These are phyloP conservation scores for Gyrodon lividus DNA, from an alignment of 768 basidiomycete genomes.

Conservation along the genomic window DNA sequence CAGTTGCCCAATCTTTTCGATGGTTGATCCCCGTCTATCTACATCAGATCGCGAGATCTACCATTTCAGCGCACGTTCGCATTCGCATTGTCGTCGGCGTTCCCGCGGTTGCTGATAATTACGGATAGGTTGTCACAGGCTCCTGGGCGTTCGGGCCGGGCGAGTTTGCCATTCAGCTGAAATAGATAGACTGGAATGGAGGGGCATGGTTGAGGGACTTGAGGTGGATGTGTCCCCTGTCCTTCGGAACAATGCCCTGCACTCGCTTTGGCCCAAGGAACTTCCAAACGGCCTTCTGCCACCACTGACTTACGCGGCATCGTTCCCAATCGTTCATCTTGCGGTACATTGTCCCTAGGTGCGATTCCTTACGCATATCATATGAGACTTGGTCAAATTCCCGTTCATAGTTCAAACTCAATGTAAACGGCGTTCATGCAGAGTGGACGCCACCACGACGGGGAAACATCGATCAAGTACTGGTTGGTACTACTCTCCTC, in stretches of 20 bases:
- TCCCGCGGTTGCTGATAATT: conserved; percentile 8
- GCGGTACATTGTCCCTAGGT: conserved; percentile 4
- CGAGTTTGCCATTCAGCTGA: not conserved
- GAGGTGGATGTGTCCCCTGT: not conserved
- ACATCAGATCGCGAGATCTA: conserved; percentile 2
- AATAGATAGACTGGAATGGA: not conserved
- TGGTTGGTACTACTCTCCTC: not conserved
- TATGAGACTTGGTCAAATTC: conserved; percentile 1
- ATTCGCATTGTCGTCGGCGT: not conserved
- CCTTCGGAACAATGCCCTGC: not conserved
- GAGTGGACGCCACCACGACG: not conserved
- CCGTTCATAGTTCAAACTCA: conserved; percentile 15
- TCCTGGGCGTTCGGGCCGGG: not conserved
- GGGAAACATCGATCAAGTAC: not conserved
- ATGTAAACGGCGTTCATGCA: conserved; percentile 20
- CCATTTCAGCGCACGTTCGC: not conserved
- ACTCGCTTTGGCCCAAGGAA: no score
- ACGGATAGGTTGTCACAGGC: not conserved
- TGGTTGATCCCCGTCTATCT: conserved; percentile 29
- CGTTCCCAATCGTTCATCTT: not conserved
- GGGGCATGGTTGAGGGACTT: not conserved
- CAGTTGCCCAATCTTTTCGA: conserved; percentile 18
- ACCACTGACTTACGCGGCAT: not conserved
- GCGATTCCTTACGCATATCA: conserved; percentile 2
- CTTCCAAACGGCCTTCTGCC: not conserved